Conservation (phyloP, 208 protist genomes). For the Leishmania tropica region DNA sequence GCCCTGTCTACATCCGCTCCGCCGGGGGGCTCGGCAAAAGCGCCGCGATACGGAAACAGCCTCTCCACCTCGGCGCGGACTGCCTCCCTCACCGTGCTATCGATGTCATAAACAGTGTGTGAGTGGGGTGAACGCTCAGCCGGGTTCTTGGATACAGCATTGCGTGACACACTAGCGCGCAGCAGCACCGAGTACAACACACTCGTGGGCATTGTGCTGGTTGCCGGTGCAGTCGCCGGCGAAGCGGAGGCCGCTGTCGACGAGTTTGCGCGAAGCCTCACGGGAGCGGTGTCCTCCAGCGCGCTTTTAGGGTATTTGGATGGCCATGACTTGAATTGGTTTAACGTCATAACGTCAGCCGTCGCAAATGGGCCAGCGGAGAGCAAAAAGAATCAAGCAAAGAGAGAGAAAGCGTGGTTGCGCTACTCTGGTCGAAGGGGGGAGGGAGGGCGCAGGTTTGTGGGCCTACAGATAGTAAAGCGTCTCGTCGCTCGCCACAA, state of each 20-base stretch:
- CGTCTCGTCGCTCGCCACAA: not conserved
- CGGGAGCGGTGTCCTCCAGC: not conserved
- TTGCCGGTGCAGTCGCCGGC: not conserved
- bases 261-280: constrained; percentile 2
- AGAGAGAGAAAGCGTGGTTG: not conserved
- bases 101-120: constrained; percentile 4
- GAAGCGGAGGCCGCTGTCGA: not conserved
- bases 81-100: not conserved
- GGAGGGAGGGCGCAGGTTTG: not conserved
- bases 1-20: not conserved
- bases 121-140: constrained; percentile 13
- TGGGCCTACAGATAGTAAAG: not conserved
- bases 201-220: constrained; percentile 1
- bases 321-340: not conserved
- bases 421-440: not conserved
- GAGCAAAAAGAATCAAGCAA: not conserved
- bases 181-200: constrained; percentile 22
- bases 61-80: constrained; percentile 9
- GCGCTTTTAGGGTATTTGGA: not conserved
- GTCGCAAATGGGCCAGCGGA: not conserved
- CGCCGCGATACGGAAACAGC: constrained; percentile 23
- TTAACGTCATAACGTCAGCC: constrained; percentile 5
- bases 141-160: not conserved
- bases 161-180: not conserved
- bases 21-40: constrained; percentile 11